Evolutionary conservation across 1,284 basidiomycete species (phyloP), one percentile per base, ranked within the genome.

Genomic region (Cutaneotrichosporon daszewskae): DNA sequence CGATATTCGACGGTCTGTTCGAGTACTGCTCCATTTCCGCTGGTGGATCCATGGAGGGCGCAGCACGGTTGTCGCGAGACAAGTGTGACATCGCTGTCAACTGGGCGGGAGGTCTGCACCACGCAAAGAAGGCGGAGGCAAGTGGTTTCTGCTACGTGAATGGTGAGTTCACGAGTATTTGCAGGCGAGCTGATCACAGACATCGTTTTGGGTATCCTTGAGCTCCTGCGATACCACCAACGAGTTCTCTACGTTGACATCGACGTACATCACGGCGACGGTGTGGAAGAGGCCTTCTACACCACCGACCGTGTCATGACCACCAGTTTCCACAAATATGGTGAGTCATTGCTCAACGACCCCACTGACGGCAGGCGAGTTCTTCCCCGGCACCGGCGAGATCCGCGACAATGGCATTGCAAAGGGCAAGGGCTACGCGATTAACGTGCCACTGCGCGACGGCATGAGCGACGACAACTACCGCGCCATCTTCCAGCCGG

Each of bases 301-400:
- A 95, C 92, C 1, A 98, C 95, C 13, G 94, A 99, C 65, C 78
- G 95, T 34, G 95, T 99, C 38, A 98, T 99, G 95, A 97, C 94
- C 0, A 84, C 84, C 64, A 91, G 87, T 58, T 96, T 98, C 72
- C 95, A 99, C 72, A 98, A 98, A 72, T 99, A 96, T 60, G 95
- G 95, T 36, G 37, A 26, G 29, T 26, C 6, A 34, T 14, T 17
- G 25, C 3, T 5, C 20, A n/a, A 27, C 6, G 25, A 19, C 10
- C 27, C 19, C 7, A 43, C 18, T 7, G n/a, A n/a, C 16, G 12
- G 10, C 24, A 47, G 47, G 49, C 11, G 95, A 99, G 69, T 99
- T 89, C 71, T 99, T 99, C 74, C 95, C 95, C 16, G 95, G 95
- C 11, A 99, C 95, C 2, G 95, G 95, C 24, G 94, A 96, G 70